phyloP scores from a whole-genome alignment of 2,329 filamentous ascomycete species.

The Karstenula rhodostoma region DNA sequence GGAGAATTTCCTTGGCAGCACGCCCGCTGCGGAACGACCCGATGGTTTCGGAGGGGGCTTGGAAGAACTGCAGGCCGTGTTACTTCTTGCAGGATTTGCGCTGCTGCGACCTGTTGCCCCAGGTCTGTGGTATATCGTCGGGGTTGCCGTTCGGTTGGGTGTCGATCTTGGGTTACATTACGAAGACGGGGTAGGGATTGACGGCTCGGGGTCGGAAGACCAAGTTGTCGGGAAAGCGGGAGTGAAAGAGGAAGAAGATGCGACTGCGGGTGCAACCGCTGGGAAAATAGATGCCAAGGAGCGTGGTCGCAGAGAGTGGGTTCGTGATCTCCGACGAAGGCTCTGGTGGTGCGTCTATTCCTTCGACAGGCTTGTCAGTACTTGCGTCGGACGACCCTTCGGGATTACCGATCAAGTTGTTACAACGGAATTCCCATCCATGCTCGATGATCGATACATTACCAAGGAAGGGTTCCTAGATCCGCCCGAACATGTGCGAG shows the following conservation, averaged over 20 bases:
- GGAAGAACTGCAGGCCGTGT: constrained; percentile 91
- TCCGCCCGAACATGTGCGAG: constrained; percentile 63
- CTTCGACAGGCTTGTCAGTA: constrained; percentile 91
- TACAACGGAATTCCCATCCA: constrained; percentile 91
- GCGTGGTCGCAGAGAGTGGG: constrained; percentile 78
- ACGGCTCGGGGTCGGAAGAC: constrained; percentile 52
- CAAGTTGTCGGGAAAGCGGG: constrained; percentile 31
- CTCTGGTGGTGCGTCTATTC: constrained; percentile 99
- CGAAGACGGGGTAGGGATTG: constrained; percentile 79
- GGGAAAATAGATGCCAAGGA: constrained; percentile 60
- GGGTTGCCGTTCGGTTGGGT: constrained; percentile 87
- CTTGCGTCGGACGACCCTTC: constrained; percentile 91
- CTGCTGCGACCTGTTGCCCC: constrained; percentile 89
- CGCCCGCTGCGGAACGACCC: constrained; percentile 62
- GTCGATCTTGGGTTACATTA: constrained; percentile 93
- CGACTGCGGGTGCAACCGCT: constrained; percentile 25
- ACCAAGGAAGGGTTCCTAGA: constrained; percentile 77
- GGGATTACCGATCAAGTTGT: constrained; percentile 96
- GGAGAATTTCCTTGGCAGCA: constrained; percentile 80
- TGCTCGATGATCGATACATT: constrained; percentile 88
- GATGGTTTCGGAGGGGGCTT: constrained; percentile 83
- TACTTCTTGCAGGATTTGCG: constrained; percentile 90
- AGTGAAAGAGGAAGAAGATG: constrained; percentile 46
- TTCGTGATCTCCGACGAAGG: constrained; percentile 83
- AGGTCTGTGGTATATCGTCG: constrained; percentile 96